phyloP scores from a whole-genome alignment of 1,139 yeast species.

The Debaryomyces sp. region DNA sequence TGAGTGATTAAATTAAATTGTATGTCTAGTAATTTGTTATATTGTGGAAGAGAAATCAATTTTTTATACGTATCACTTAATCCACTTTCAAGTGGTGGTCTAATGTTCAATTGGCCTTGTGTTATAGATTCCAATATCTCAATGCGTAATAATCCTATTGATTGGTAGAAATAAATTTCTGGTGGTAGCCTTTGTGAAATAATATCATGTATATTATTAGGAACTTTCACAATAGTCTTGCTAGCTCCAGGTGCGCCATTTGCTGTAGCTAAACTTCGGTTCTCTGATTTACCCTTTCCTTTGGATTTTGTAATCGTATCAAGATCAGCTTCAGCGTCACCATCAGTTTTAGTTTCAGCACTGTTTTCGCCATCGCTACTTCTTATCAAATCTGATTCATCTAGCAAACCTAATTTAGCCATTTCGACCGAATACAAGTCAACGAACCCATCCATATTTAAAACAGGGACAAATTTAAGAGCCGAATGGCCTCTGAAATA shows the following conservation, averaged over 20 bases:
- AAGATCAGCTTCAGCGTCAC: conserved; percentile 2
- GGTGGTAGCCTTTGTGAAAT: conserved; percentile 87
- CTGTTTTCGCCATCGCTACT: conserved; percentile 14
- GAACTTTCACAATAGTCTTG: conserved; percentile 43
- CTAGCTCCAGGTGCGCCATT: conserved; percentile 2
- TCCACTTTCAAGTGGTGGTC: conserved; percentile 74
- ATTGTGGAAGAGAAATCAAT: conserved; percentile 49
- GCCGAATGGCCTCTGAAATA: conserved; percentile 46
- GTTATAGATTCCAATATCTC: conserved; percentile 69
- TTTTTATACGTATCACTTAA: conserved; percentile 58
- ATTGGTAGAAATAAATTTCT: conserved; percentile 79
- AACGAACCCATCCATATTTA: conserved; percentile 69
- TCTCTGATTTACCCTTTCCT: conserved; percentile 1
- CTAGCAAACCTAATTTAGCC: conserved; percentile 35
- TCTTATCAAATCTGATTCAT: conserved; percentile 21
- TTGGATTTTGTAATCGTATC: conserved; percentile 5
- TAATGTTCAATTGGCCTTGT: conserved; percentile 63
- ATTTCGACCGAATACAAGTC: conserved; percentile 53
- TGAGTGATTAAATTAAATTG: conserved; percentile 72
- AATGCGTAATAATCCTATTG: conserved; percentile 73
- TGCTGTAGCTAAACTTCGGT: not conserved
- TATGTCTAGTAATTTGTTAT: conserved; percentile 55
- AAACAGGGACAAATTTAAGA: conserved; percentile 61
- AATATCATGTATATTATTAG: conserved; percentile 80
- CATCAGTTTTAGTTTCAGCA: conserved; percentile 4